Evolutionary conservation across 345 rosid genomes (phyloP), one percentile per base, ranked within the genome.

Genomic region (Gynandropsis gynandra): DNA sequence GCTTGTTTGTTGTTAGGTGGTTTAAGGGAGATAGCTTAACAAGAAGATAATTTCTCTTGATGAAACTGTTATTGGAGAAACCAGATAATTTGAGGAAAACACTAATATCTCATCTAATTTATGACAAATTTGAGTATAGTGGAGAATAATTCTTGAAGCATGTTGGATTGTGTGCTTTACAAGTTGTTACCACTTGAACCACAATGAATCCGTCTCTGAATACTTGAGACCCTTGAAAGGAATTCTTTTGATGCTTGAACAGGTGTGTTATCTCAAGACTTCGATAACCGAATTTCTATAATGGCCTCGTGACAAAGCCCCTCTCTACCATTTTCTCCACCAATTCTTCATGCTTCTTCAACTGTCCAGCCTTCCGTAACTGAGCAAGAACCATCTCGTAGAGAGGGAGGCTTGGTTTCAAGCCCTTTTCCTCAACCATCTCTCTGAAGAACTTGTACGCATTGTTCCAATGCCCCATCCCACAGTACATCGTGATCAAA

Each of bases 381-480:
- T 36, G 40, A 9, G 13, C 11, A 36, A n/a, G 3, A 46, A 92
- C 95, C 90, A 72, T 79, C 49, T 79, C 72, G 45, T 87, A 85
- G 14, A 80, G 73, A 3, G 71, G 40, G 13, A 36, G 13, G 10
- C 13, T 36, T 36, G 40, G 40, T 36, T 9, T 4, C 6, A 4
- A 36, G 40, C 40, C 56, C 66, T 87, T 92, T 58, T 78, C 95
- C 61, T 80, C 95, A 10, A 87, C 69, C 98, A 92, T 92, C 68
- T 87, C 97, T 36, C 54, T 70, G 15, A 87, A 79, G 42, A 68
- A 64, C 76, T 78, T 87, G 71, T 85, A 81, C 5, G 95, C 96
- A 75, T 87, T 80, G 47, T 81, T 92, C 98, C 98, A 92, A 50
- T 92, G 96, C 34, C 95, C 95, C 90, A 77, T 92, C 47, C 79